phyloP scores from a whole-genome alignment of 2,329 filamentous ascomycete genomes.

The Diaporthe australafricana region DNA sequence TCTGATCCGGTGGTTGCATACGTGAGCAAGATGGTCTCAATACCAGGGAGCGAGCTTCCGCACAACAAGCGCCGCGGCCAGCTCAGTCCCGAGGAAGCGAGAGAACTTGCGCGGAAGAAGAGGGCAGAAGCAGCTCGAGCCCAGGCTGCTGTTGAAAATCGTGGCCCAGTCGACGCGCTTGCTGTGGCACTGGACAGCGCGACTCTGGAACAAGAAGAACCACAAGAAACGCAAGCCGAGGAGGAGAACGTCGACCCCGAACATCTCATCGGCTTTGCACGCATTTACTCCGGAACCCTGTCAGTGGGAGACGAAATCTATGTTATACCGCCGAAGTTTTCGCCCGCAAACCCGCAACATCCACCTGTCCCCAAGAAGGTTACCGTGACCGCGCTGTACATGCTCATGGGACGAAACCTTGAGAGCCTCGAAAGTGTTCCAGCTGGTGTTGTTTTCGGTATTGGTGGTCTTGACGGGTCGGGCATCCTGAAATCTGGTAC shows the following conservation, averaged over 20 bases:
- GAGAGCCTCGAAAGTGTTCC: conserved; percentile 87
- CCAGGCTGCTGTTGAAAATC: conserved; percentile 67
- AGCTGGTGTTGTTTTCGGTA: conserved; percentile 94
- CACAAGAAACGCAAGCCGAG: conserved; percentile 52
- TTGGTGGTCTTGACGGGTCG: conserved; percentile 85
- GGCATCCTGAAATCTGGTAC: conserved; percentile 97
- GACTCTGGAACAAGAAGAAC: conserved; percentile 65
- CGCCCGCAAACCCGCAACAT: conserved; percentile 79
- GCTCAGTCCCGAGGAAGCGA: conserved; percentile 88
- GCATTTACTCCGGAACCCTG: conserved; percentile 91
- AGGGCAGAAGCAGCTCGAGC: conserved; percentile 87
- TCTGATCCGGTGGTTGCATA: conserved; percentile 89
- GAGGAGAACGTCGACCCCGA: conserved; percentile 79
- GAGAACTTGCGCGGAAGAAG: conserved; percentile 88
- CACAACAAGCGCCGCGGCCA: conserved; percentile 84
- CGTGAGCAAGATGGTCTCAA: conserved; percentile 97
- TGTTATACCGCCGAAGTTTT: conserved; percentile 93
- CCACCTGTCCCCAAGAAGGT: conserved; percentile 83
- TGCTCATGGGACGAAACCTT: conserved; percentile 93
- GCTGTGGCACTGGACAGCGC: conserved; percentile 71
- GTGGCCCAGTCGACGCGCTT: conserved; percentile 64
- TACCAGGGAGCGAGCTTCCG: conserved; percentile 91
- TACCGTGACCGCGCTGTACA: conserved; percentile 87
- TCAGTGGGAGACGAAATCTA: conserved; percentile 92
- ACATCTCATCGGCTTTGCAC: conserved; percentile 92